Base-by-base conservation (phyloP, 306 rosid genomes). In the Quercus robur region DNA sequence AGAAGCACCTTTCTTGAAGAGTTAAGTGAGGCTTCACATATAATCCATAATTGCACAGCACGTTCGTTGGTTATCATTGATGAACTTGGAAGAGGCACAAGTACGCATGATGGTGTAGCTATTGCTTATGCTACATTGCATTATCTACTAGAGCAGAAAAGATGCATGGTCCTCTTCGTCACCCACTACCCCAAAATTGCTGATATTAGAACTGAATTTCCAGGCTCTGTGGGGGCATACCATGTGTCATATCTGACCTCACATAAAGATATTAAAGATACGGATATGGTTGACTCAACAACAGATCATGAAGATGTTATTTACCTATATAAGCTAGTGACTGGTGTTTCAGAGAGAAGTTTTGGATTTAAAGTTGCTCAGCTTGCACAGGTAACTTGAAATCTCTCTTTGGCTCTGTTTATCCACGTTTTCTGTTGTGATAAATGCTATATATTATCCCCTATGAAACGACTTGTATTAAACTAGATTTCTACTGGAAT, bases 21-120 rank as follows among this genome's bases (percentile, higher is more conserved):
- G 84, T 78, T 93, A 74, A 87, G 94, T 2, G 99, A 94, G 82
- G 85, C 97, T 61, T 93, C 99, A 25, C 84, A 87, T 77, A 93
- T 91, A 71, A 94, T 95, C 23, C 94, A 82, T 20, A 85, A 77
- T n/a, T 93, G 95, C 83, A 84, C 97, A 10, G 73, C 78, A 71
- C 84, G 81, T 58, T 95, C 99, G 18, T 87, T 95, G 77, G 97
- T 93, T 52, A 89, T 95, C 84, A 83, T 93, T 1, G 99, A 95
- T 71, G 99, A 95, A 89, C 99, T 95, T 75, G 99, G 99, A 76
- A 88, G 99, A 90, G 99, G 99, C 77, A 94, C 97, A 12, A 93
- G 97, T 77, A 94, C 99, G 13, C 99, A 94, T 54, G 99, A 94
- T 57, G 99, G 97, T 2, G 91, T 89, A 82, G 97, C 99, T 56